Conservation (phyloP, 805 yeast species). For the Candida stauntonica region DNA sequence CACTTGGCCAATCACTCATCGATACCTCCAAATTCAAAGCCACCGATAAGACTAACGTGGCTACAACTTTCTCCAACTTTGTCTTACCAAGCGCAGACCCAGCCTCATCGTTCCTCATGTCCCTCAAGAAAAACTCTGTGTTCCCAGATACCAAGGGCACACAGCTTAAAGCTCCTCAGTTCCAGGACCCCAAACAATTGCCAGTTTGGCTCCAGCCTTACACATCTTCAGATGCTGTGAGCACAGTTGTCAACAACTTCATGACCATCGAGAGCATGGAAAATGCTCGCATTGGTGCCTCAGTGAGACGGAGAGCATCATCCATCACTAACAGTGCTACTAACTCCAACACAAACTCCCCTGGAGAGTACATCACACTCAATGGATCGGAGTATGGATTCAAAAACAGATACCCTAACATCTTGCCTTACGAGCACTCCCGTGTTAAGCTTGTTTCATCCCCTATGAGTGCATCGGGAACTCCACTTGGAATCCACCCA, state of each 20-base stretch:
- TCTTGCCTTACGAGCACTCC: conserved; percentile 63
- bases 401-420: conserved; percentile 78
- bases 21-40: conserved; percentile 18
- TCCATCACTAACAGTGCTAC: conserved; percentile 7
- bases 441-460: conserved; percentile 35
- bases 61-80: conserved; percentile 17
- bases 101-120: conserved; percentile 20
- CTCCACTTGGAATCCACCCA: no score
- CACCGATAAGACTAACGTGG: neutral
- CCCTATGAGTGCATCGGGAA: conserved; percentile 25
- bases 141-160: conserved; percentile 11
- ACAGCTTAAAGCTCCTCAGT: conserved; percentile 11
- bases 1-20: conserved; percentile 2
- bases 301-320: conserved; percentile 15
- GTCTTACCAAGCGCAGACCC: conserved; percentile 25
- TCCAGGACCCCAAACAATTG: conserved; percentile 10
- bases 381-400: conserved; percentile 61
- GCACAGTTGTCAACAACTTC: conserved; percentile 26
- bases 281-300: conserved; percentile 25
- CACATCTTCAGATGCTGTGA: conserved; percentile 22
- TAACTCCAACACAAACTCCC: conserved; percentile 9
- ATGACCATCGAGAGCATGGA: conserved; percentile 33
- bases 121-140: conserved; percentile 19
- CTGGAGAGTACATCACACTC: conserved; percentile 29
- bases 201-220: conserved; percentile 47